Evolutionary conservation across 192 early-diverging fungal species (phyloP).

Genomic region (Geranomyces michiganensis): DNA sequence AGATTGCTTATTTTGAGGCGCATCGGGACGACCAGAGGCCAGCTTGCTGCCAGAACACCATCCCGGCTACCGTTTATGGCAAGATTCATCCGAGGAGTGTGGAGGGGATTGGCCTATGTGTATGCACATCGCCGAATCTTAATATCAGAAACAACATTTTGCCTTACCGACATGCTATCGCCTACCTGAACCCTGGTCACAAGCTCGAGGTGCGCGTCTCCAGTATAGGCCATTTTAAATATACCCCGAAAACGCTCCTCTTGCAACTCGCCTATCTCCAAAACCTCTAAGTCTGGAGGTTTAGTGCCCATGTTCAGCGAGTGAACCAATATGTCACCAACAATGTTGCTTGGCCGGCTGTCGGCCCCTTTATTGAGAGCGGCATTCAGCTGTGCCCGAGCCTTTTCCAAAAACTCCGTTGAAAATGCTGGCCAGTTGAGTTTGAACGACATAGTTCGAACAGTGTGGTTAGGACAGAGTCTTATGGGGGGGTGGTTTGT

Average conservation of each 20-base stretch:
- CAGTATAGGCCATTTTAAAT: conserved; percentile 91
- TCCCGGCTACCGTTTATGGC: conserved; percentile 12
- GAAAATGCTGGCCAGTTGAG: conserved; percentile 96
- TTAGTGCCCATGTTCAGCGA: conserved; percentile 94
- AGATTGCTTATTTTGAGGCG: conserved; percentile 86
- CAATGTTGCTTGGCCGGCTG: conserved; percentile 84
- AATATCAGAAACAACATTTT: too few species aligned
- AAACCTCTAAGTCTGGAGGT: conserved; percentile 95
- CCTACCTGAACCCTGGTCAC: conserved; percentile 91
- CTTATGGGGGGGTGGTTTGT: too few species aligned
- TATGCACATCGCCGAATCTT: background rate
- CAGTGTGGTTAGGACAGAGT: too few species aligned
- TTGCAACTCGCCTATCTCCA: conserved; percentile 96
- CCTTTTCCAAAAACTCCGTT: conserved; percentile 83
- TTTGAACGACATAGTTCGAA: conserved; percentile 73
- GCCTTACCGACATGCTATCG: background rate
- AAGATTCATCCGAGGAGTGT: conserved; percentile 25
- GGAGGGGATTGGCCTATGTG: conserved; percentile 73
- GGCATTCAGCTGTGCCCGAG: conserved; percentile 79
- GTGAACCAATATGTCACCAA: conserved; percentile 88
- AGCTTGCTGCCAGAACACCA: conserved; percentile 78
- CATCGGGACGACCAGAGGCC: conserved; percentile 96
- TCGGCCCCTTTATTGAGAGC: conserved; percentile 90
- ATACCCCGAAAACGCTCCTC: conserved; percentile 92
- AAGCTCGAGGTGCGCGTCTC: conserved; percentile 89